Conservation (phyloP, 179 eudicot genomes). For the Heliamphora pulchella region DNA sequence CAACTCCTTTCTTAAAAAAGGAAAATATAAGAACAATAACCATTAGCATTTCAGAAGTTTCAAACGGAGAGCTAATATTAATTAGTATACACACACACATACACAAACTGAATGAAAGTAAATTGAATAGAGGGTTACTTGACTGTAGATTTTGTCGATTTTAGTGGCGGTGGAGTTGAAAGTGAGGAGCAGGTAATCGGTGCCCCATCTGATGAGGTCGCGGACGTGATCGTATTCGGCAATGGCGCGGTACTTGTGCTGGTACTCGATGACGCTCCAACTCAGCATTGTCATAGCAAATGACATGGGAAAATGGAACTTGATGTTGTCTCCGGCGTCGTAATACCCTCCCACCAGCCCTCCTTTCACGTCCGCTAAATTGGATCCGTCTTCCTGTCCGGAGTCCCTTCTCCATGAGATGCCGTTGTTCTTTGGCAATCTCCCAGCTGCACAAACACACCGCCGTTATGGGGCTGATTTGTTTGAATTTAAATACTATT, state of each 20-base stretch:
- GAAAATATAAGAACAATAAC: too few species aligned
- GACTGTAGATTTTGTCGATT: constrained; percentile 48
- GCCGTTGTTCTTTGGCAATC: constrained; percentile 42
- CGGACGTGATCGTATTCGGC: constrained; percentile 53
- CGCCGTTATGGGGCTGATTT: too few species aligned
- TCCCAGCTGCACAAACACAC: constrained; percentile 48
- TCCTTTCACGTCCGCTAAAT: constrained; percentile 39
- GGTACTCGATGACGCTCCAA: constrained; percentile 83
- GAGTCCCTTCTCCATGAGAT: constrained; percentile 74
- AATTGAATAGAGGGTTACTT: constrained; percentile 29
- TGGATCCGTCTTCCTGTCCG: constrained; percentile 55
- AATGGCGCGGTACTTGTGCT: constrained; percentile 48
- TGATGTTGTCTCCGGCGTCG: constrained; percentile 66
- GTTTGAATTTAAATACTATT: too few species aligned
- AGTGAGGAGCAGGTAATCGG: constrained; percentile 66
- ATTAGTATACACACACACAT: too few species aligned
- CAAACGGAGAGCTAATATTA: too few species aligned
- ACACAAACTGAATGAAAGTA: too few species aligned
- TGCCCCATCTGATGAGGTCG: constrained; percentile 81
- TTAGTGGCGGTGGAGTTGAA: constrained; percentile 54
- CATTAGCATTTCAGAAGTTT: too few species aligned
- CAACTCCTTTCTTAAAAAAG: too few species aligned
- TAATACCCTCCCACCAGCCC: constrained; percentile 83
- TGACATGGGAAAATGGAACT: constrained; percentile 72
- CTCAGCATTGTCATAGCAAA: constrained; percentile 81